phyloP scores from a whole-genome alignment of 805 yeast species.

The Torulaspora microellipsoides region DNA sequence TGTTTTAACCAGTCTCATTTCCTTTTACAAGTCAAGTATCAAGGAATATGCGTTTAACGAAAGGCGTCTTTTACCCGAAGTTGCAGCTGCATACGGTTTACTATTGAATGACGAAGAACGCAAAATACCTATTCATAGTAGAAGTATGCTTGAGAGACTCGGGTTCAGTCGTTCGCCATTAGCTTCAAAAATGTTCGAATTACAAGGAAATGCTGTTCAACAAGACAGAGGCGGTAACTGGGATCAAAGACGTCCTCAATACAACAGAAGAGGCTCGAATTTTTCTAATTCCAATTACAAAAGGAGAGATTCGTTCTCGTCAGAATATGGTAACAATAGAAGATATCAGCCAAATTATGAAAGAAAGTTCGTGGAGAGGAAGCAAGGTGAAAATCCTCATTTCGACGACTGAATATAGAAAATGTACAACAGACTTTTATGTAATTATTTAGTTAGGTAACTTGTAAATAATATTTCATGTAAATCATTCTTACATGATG shows the following conservation, averaged over 20 bases:
- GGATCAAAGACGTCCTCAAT: constrained; percentile 1
- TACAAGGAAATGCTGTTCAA: constrained; percentile 7
- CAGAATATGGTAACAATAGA: constrained; percentile 3
- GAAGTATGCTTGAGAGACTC: constrained; percentile 17
- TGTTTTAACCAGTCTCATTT: constrained; percentile 35
- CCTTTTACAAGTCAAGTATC: constrained; percentile 35
- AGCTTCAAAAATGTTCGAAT: constrained; percentile 23
- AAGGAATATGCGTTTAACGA: constrained; percentile 33
- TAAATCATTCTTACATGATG: background rate
- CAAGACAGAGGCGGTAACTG: background rate
- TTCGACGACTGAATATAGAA: constrained; percentile 7
- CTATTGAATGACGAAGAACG: constrained; percentile 21
- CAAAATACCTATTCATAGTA: constrained; percentile 22
- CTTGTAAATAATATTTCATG: constrained; percentile 6
- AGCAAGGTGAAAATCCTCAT: constrained; percentile 12
- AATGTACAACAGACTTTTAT: background rate
- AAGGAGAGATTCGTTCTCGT: constrained; percentile 1
- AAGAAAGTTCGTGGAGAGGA: constrained; percentile 8
- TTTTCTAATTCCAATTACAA: background rate
- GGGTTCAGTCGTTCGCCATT: constrained; percentile 24
- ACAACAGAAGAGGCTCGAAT: constrained; percentile 5
- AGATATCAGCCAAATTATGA: constrained; percentile 7
- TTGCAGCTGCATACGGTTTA: constrained; percentile 25
- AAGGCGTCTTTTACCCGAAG: constrained; percentile 17
- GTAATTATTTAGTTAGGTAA: constrained; percentile 1